These are phyloP conservation scores for Urostyla sp. DNA, from an alignment of 73 alveolate species.

Conservation along the genomic window DNA sequence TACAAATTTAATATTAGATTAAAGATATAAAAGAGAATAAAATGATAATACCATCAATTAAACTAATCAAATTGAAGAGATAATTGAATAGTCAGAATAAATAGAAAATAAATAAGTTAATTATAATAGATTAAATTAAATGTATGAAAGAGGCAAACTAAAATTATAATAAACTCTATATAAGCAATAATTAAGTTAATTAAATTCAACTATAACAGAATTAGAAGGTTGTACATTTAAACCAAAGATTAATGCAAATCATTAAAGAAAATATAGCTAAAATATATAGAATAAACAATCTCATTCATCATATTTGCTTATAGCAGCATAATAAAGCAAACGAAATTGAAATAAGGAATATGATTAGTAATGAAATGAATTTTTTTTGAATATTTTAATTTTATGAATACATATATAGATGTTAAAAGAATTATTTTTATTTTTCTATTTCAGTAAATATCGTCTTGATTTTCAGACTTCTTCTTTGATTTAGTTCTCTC, in stretches of 20 bases:
- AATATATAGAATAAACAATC: background rate
- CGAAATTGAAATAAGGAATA: too few species aligned
- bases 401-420: background rate
- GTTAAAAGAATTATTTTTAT: background rate
- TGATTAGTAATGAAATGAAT: too few species aligned
- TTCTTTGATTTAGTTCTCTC: constrained; percentile 3
- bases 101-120: background rate
- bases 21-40: background rate
- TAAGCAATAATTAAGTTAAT: background rate
- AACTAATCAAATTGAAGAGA: background rate
- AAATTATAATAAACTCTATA: background rate
- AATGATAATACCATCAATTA: background rate
- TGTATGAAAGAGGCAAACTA: background rate
- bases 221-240: constrained; percentile 1
- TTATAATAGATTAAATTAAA: background rate
- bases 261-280: too few species aligned
- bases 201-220: background rate
- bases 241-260: constrained; percentile 18
- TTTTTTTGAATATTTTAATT: too few species aligned
- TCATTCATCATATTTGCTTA: too few species aligned
- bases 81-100: background rate
- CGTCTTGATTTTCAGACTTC: background rate
- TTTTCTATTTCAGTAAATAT: background rate
- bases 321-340: too few species aligned
- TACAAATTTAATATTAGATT: background rate